Evolutionary conservation across 2,329 filamentous ascomycete genomes (phyloP).

Genomic region (Thyridium curvatum): DNA sequence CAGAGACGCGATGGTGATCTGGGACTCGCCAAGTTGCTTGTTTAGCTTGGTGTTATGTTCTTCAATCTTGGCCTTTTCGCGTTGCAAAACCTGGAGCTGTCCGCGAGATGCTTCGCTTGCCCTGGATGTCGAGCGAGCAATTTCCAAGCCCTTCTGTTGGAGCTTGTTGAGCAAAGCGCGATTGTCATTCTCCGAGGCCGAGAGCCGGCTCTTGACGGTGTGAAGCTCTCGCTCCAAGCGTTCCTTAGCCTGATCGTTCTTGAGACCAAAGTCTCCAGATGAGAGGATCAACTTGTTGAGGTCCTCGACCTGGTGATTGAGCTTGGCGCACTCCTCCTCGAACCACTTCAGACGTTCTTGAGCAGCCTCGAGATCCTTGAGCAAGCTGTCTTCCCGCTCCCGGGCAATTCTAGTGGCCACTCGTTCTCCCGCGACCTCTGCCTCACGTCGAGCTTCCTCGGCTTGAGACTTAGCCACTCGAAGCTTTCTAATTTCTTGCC

Average conservation of each 20-base stretch:
- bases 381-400: slow-evolving; percentile 72
- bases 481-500: slow-evolving; percentile 75
- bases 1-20: slow-evolving; percentile 73
- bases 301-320: slow-evolving; percentile 75
- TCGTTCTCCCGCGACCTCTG: slow-evolving; percentile 74
- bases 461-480: slow-evolving; percentile 78
- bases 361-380: slow-evolving; percentile 74
- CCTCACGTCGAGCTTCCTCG: slow-evolving; percentile 79
- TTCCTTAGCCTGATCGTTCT: slow-evolving; percentile 91
- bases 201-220: slow-evolving; percentile 81
- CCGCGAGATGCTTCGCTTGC: slow-evolving; percentile 78
- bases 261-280: slow-evolving; percentile 81
- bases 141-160: slow-evolving; percentile 94
- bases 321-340: slow-evolving; percentile 69
- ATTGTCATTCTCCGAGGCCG: slow-evolving; percentile 95
- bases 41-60: slow-evolving; percentile 76
- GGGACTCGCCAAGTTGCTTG: slow-evolving; percentile 79
- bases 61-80: slow-evolving; percentile 76
- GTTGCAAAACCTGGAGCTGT: slow-evolving; percentile 68
- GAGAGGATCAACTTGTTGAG: slow-evolving; percentile 83
- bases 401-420: slow-evolving; percentile 71
- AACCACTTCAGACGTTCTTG: slow-evolving; percentile 71
- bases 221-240: slow-evolving; percentile 85
- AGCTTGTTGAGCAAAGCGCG: slow-evolving; percentile 92
- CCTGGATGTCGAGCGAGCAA: slow-evolving; percentile 81